Conservation (phyloP, 2,329 filamentous ascomycete species). For the Neofusicoccum parvum region DNA sequence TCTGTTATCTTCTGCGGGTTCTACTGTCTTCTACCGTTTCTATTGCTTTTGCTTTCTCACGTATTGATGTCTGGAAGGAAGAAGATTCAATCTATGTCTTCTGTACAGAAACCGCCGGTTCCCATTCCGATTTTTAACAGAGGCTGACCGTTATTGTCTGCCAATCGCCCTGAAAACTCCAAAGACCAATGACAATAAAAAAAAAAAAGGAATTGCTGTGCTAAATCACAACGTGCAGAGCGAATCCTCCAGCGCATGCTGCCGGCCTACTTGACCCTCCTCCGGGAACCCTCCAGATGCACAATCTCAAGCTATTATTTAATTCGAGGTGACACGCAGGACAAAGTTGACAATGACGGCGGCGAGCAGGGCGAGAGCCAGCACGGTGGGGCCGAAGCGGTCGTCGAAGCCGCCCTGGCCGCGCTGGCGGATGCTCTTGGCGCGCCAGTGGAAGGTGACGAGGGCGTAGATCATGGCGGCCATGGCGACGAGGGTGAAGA, state of each 20-base stretch:
- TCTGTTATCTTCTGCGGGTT: too few species aligned
- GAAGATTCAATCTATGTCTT: too few species aligned
- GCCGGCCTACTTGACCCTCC: background rate
- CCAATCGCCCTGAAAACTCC: background rate
- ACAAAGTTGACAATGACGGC: constrained; percentile 98
- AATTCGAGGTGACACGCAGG: constrained; percentile 43
- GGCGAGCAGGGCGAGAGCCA: constrained; percentile 81
- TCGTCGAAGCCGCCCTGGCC: constrained; percentile 97
- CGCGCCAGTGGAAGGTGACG: constrained; percentile 95
- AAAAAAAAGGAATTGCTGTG: background rate
- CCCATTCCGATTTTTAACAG: background rate
- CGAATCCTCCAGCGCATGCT: background rate
- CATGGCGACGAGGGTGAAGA: constrained; percentile 95
- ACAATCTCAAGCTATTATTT: background rate
- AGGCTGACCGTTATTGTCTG: background rate
- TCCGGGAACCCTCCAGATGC: background rate
- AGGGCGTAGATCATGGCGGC: constrained; percentile 93
- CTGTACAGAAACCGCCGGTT: background rate
- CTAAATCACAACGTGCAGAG: background rate
- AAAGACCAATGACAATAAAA: background rate
- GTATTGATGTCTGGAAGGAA: too few species aligned
- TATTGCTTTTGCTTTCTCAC: too few species aligned
- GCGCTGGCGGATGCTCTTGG: constrained; percentile 84
- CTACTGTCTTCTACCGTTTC: background rate
- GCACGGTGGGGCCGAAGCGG: constrained; percentile 85